Evolutionary conservation across 768 basidiomycete species (phyloP), one percentile per base, ranked within the genome.

Genomic region (Austroboletus eburneus): DNA sequence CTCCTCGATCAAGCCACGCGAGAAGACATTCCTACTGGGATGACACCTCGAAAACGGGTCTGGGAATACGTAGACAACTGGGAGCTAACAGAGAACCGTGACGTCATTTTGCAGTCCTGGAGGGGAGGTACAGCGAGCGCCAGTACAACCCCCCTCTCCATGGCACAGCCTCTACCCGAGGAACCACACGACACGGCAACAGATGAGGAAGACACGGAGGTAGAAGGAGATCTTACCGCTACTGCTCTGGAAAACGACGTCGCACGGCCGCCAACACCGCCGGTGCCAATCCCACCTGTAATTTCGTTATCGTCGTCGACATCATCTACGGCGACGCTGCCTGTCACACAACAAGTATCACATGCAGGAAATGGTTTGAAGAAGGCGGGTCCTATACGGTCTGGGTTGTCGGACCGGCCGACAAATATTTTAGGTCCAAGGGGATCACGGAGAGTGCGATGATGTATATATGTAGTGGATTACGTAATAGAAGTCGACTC

Each of bases 41-140:
- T 68, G 44, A 92, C 90, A 3, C 91, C 91, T 29, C 79, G 78
- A 38, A 91, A 88, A 70, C 81, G 86, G 25, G 64, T 67, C 24
- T 86, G 85, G 81, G 71, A 83, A 49, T 83, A 83, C 49, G 71
- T 73, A 6, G 84, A 86, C 52, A 66, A 79, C 41, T 91, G 90
- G 87, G 75, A 80, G 34, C 66, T 87, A 48, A 88, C 87, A 6
- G 70, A 78, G 50, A 72, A 68, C 46, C 78, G 90, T 22, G 79
- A 84, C 4, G 69, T 72, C 6, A 64, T 92, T 23, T 55, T 93
- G 39, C 69, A 71, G 35, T 67, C 70, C 30, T 78, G 78, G 75
- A 71, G 71, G 61, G 68, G 68, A 41, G 65, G 61, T 7, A 61
- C 65, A 9, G 37, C 49, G 20, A 64, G 56, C 5, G 57, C 57